These are phyloP conservation scores for Boechera retrofracta DNA, from an alignment of 345 rosid genomes.

Conservation along the genomic window DNA sequence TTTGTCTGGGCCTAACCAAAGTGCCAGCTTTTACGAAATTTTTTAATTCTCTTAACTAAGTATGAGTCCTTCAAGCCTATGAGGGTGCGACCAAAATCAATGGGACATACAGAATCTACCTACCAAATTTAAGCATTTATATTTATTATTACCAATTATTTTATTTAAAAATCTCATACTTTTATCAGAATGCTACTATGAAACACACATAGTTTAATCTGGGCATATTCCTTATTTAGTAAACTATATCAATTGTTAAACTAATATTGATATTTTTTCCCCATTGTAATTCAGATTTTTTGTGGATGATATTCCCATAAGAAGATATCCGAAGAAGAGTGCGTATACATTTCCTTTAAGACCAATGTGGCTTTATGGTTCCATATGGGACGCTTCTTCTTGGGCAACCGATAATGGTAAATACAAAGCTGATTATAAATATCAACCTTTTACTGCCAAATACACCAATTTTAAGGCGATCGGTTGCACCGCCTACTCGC, in stretches of 20 bases:
- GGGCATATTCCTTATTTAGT: not conserved
- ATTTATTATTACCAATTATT: not conserved
- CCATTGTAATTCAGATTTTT: constrained; percentile 64
- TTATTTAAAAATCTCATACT: not conserved
- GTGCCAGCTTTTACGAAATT: constrained; percentile 25
- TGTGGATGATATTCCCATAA: constrained; percentile 91
- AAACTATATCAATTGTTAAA: constrained; percentile 2
- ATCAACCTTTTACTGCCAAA: constrained; percentile 83
- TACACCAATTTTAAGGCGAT: constrained; percentile 73
- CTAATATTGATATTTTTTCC: not conserved
- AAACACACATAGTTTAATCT: not conserved
- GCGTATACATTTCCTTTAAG: constrained; percentile 77
- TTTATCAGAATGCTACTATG: not conserved
- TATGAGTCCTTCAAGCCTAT: constrained; percentile 30
- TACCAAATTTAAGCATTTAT: constrained; percentile 35
- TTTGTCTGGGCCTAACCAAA: constrained; percentile 36
- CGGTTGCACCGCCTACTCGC: constrained; percentile 81
- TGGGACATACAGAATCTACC: constrained; percentile 44
- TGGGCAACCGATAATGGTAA: constrained; percentile 99
- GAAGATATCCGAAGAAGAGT: constrained; percentile 89
- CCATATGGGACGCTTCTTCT: constrained; percentile 98
- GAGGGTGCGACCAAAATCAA: constrained; percentile 39
- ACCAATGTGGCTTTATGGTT: constrained; percentile 97
- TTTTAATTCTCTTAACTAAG: constrained; percentile 16
- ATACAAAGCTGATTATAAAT: constrained; percentile 86